Evolutionary conservation across 257 asterid genomes (phyloP).

Genomic region (Prunella vulgaris): DNA sequence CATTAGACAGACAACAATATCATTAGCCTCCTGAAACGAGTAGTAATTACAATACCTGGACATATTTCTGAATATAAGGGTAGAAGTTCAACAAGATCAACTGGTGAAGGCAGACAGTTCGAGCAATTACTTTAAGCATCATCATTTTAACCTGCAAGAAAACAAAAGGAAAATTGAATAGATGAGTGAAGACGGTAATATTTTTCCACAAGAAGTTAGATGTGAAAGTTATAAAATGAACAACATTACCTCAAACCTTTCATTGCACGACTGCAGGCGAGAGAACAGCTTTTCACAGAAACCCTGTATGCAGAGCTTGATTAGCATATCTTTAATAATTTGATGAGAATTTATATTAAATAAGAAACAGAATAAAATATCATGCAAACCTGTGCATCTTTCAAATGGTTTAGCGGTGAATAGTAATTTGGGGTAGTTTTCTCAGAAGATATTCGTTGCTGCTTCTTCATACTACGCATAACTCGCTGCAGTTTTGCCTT

Average conservation of each 20-base stretch:
- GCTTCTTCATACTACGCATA: constrained; percentile 91
- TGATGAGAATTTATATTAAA: constrained; percentile 11
- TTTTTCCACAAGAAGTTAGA: background rate
- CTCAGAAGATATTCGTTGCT: constrained; percentile 71
- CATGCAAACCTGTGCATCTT: constrained; percentile 77
- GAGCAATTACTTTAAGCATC: constrained; percentile 82
- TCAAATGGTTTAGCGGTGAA: constrained; percentile 91
- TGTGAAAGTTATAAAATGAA: constrained; percentile 15
- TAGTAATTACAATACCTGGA: constrained; percentile 52
- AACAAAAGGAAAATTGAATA: background rate
- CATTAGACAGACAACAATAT: constrained; percentile 11
- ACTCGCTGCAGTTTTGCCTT: constrained; percentile 88
- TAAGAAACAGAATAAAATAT: background rate
- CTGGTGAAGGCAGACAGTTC: constrained; percentile 85
- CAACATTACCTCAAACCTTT: constrained; percentile 70
- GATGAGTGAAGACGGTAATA: background rate
- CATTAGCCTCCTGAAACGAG: constrained; percentile 20
- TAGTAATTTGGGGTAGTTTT: constrained; percentile 46
- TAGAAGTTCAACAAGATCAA: constrained; percentile 68
- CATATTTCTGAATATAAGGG: constrained; percentile 74
- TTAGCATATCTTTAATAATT: constrained; percentile 6
- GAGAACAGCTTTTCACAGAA: constrained; percentile 90
- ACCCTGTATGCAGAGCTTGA: constrained; percentile 46
- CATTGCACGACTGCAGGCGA: constrained; percentile 61
- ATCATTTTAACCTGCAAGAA: constrained; percentile 72